Percentiles rank a stretch among this genome's conserved stretches.
phyloP scores from a whole-genome alignment of 1,284 basidiomycete genomes.

The Gastroboletus turbinatus region DNA sequence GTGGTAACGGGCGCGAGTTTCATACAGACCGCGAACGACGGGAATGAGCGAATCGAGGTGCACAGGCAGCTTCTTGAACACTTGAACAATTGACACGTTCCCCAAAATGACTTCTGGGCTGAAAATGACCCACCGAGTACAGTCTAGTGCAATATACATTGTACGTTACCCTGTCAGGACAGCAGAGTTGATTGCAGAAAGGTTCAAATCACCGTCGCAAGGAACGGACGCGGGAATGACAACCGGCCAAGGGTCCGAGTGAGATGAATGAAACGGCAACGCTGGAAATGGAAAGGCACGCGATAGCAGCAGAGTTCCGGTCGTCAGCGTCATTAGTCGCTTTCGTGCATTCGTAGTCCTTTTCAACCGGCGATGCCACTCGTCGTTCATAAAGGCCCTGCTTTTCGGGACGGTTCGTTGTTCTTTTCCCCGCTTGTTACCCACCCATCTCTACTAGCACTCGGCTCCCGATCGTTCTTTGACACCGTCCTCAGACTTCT shows the following conservation, averaged over 20 bases:
- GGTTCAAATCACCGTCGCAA: constrained; percentile 14
- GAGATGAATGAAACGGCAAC: background rate
- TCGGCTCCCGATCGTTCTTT: constrained; percentile 18
- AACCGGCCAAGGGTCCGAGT: background rate
- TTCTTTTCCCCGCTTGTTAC: background rate
- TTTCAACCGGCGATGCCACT: background rate
- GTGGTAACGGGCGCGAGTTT: background rate
- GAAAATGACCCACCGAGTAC: background rate
- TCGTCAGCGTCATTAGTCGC: background rate
- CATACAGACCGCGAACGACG: background rate
- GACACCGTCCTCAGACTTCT: constrained; percentile 1
- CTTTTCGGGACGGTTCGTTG: background rate
- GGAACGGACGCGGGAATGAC: constrained; percentile 8
- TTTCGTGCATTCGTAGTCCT: background rate
- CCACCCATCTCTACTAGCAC: background rate
- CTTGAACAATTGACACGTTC: background rate
- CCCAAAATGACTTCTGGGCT: background rate
- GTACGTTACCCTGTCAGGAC: background rate
- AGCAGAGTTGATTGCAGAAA: background rate
- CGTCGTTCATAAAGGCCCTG: constrained; percentile 15
- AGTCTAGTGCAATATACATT: background rate
- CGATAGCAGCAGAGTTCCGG: background rate
- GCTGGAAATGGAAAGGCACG: background rate
- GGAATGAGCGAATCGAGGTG: constrained; percentile 1
- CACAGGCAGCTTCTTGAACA: background rate